phyloP scores from a whole-genome alignment of 805 yeast species.

The Myxozyma mucilagina region DNA sequence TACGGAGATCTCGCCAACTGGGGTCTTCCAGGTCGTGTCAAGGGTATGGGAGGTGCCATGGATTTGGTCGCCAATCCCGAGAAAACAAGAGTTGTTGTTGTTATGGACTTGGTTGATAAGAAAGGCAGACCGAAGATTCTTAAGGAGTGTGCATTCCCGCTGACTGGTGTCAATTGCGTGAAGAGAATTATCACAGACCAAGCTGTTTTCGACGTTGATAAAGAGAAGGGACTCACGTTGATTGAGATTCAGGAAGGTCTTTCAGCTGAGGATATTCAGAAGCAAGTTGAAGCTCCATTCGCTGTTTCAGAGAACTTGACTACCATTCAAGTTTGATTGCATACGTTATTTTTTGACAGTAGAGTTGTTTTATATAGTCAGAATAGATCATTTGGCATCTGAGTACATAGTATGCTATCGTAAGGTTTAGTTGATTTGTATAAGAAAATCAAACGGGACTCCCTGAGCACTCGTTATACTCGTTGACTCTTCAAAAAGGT shows the following conservation, averaged over 20 bases:
- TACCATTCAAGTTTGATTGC: conserved; percentile 8
- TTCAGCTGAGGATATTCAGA: conserved; percentile 45
- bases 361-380: too few species aligned
- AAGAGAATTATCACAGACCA: conserved; percentile 50
- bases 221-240: conserved; percentile 43
- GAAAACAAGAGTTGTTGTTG: conserved; percentile 49
- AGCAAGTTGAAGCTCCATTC: conserved; percentile 48
- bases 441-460: too few species aligned
- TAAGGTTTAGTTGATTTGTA: too few species aligned
- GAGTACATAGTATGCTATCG: too few species aligned
- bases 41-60: conserved; percentile 60
- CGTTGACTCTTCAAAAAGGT: too few species aligned
- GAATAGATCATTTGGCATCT: too few species aligned
- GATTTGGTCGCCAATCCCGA: conserved; percentile 52
- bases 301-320: conserved; percentile 33
- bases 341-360: background rate
- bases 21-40: conserved; percentile 53
- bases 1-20: conserved; percentile 55
- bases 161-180: conserved; percentile 51
- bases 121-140: conserved; percentile 52
- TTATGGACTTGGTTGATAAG: conserved; percentile 52
- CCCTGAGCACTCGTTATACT: too few species aligned
- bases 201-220: conserved; percentile 51
- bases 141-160: conserved; percentile 48
- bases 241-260: conserved; percentile 47